Evolutionary conservation across 176 grass and related monocot genomes (phyloP), one percentile per base, ranked within the genome.

Genomic region (Eragrostis nindensis): DNA sequence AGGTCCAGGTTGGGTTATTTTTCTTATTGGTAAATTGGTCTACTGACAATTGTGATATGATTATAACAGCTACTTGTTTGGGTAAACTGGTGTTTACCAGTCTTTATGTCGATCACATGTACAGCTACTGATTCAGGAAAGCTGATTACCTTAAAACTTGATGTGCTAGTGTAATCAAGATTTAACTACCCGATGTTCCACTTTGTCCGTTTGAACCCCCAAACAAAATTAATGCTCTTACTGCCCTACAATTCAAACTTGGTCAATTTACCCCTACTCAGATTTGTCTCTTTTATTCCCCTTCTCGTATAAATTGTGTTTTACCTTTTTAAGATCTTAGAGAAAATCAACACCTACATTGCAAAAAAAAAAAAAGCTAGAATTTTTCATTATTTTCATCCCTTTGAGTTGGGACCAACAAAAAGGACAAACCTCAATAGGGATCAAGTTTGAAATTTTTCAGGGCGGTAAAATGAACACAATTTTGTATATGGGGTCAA

Each of bases 41-140:
- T 48, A 50, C 52, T 62, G 45, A 53, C 61, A 72, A 68, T 44
- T 30, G 24, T 17, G 60, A 19, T 66, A 66, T 46, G n/a, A 65
- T 76, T 69, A 13, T 61, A 50, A 18, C 49, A 69, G 49, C 25
- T 81, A 78, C 69, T 29, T 29, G 49, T 22, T 25, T 71, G 19
- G 13, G 17, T 78, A 65, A 68, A n/a, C 9, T 44, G 62, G 13
- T 55, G 39, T 69, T 18, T 69, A 15, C 39, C 77, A 49, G 25
- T 77, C 2, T 75, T 39, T n/a, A n/a, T n/a, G n/a, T n/a, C 11
- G 29, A 80, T 55, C 38, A 66, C n/a, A 81, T 43, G 30, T 63
- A 87, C 19, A 70, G 30, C n/a, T 74, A 80, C 4, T 77, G 74
- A 62, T 72, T 70, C 57, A 45, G 39, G 73, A 83, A 78, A 54